These are phyloP conservation scores for Nephelium lappaceum DNA, from an alignment of 345 rosid species.

Conservation along the genomic window DNA sequence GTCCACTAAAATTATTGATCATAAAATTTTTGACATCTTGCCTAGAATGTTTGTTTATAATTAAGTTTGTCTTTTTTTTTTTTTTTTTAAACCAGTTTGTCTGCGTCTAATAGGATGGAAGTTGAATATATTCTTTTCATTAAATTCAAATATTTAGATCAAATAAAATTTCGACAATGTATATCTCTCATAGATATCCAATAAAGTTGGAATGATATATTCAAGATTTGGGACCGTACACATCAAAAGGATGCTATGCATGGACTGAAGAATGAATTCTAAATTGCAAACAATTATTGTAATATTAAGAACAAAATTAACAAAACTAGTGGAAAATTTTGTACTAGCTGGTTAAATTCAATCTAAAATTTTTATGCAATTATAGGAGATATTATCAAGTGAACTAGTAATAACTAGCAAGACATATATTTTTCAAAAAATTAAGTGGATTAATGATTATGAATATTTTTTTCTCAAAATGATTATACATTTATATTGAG, in stretches of 20 bases:
- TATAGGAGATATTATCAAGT: background rate
- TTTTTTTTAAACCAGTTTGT: too few relatives aligned
- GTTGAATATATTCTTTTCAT: background rate
- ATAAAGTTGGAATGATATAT: background rate
- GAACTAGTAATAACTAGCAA: background rate
- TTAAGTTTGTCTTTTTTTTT: background rate
- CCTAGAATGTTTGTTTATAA: background rate
- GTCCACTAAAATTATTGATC: background rate
- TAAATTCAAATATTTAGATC: background rate
- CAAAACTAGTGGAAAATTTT: too few relatives aligned
- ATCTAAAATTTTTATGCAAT: background rate
- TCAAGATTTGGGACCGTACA: background rate
- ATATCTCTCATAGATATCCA: background rate
- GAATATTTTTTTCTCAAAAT: too few relatives aligned
- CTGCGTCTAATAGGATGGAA: background rate
- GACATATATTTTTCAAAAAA: too few relatives aligned
- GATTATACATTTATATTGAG: too few relatives aligned
- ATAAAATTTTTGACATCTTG: background rate
- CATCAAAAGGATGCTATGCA: background rate
- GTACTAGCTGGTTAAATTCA: background rate
- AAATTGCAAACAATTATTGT: background rate
- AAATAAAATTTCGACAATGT: too few relatives aligned
- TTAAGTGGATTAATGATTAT: too few relatives aligned
- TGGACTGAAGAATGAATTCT: too few relatives aligned
- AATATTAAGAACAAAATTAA: background rate